Conservation (phyloP, 768 basidiomycete species). For the Ramaria rubella region DNA sequence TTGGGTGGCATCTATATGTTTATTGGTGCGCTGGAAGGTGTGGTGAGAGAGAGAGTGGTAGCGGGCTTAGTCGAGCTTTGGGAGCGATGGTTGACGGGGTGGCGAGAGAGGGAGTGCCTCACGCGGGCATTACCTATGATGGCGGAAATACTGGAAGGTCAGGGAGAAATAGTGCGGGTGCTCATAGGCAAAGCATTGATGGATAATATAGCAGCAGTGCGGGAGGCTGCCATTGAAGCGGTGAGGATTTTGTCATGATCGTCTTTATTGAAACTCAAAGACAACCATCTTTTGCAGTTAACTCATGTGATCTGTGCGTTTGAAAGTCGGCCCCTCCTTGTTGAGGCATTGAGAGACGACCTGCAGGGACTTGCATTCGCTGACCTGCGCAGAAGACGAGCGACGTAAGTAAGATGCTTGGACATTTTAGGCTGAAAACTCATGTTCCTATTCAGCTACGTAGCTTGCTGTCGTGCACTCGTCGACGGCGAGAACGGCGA, state of each 20-base stretch:
- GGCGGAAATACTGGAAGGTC: slow-evolving; percentile 31
- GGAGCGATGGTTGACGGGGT: slow-evolving; percentile 55
- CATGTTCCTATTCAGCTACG: slow-evolving; percentile 44
- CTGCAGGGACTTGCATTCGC: slow-evolving; percentile 41
- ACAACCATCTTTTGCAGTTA: slow-evolving; percentile 34
- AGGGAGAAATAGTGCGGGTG: slow-evolving; percentile 40
- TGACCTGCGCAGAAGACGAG: slow-evolving; percentile 49
- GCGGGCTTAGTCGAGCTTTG: slow-evolving; percentile 42
- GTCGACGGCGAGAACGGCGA: slow-evolving; percentile 31
- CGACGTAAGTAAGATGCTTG: slow-evolving; percentile 49
- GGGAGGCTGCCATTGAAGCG: slow-evolving; percentile 61
- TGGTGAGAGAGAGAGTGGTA: slow-evolving; percentile 38
- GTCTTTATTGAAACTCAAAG: slow-evolving; percentile 16
- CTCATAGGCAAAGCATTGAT: slow-evolving; percentile 58
- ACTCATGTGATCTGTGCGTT: slow-evolving; percentile 39
- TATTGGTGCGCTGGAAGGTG: slow-evolving; percentile 42
- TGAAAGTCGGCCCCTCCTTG: slow-evolving; percentile 28
- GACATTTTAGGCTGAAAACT: slow-evolving; percentile 14
- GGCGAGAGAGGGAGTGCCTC: slow-evolving; percentile 76
- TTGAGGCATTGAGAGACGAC: slow-evolving; percentile 35
- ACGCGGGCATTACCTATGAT: slow-evolving; percentile 51
- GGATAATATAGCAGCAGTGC: slow-evolving; percentile 78
- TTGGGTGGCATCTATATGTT: slow-evolving; percentile 61
- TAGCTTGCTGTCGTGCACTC: slow-evolving; percentile 66
- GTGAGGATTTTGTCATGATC: slow-evolving; percentile 40